Evolutionary conservation across 2,329 filamentous ascomycete genomes (phyloP).

Genomic region (Ophiocordyceps camponoti-floridani): DNA sequence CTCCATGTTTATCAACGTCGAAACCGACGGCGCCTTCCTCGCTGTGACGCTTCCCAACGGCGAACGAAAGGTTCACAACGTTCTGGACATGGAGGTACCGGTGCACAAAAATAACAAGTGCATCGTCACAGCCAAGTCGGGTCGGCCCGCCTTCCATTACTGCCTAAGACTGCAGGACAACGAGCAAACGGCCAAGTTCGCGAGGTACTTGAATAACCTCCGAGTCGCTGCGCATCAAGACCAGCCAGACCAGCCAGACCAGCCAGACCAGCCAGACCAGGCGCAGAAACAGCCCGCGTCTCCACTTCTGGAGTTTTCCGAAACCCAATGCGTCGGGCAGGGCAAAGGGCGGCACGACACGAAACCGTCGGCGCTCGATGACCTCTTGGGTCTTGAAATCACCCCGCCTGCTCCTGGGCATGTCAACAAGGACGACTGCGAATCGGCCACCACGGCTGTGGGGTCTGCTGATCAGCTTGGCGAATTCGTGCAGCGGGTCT

Average conservation of each 20-base stretch:
- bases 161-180: neutral
- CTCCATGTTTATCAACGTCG: neutral
- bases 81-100: slow-evolving; percentile 5
- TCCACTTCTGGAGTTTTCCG: no score
- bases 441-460: neutral
- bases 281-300: neutral
- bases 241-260: neutral
- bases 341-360: no score
- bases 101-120: neutral
- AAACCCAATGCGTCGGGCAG: no score
- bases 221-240: neutral
- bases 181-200: neutral
- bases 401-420: neutral
- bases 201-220: neutral
- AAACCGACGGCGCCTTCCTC: slow-evolving; percentile 5
- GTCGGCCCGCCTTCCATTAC: neutral
- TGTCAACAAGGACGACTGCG: neutral
- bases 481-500: neutral
- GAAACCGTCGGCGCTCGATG: neutral
- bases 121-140: neutral
- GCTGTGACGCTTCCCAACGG: slow-evolving; percentile 4
- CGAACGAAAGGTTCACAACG: slow-evolving; percentile 4
- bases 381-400: neutral
- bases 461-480: neutral
- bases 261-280: neutral